phyloP scores from a whole-genome alignment of 768 basidiomycete genomes.

The Trametes gibbosa region DNA sequence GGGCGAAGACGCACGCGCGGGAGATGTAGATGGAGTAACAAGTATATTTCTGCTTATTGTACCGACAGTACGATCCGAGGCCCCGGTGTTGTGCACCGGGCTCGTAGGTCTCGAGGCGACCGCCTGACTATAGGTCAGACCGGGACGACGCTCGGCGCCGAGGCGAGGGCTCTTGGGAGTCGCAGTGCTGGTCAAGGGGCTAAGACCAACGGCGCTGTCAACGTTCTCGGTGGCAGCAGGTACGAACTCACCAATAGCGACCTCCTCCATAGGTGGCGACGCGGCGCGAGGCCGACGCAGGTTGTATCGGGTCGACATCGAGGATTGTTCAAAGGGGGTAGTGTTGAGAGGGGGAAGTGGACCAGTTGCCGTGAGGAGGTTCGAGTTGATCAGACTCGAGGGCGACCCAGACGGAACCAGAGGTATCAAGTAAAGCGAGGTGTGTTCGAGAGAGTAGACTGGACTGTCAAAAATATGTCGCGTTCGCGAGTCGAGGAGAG shows the following conservation, averaged over 20 bases:
- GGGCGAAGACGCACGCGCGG: neutral
- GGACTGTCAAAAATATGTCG: neutral
- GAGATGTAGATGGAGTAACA: neutral
- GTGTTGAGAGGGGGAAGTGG: neutral
- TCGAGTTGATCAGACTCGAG: neutral
- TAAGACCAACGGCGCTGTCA: neutral
- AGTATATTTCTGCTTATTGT: neutral
- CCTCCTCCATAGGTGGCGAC: neutral
- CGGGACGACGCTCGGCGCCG: neutral
- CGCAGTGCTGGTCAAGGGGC: neutral
- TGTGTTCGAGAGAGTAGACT: neutral
- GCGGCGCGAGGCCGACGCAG: neutral
- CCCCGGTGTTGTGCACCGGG: neutral
- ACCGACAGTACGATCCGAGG: neutral
- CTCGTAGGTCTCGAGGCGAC: conserved; percentile 1
- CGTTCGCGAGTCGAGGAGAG: neutral
- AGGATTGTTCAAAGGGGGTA: neutral
- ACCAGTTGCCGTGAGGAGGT: neutral
- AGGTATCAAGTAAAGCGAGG: neutral
- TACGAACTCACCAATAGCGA: neutral
- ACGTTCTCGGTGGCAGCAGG: neutral
- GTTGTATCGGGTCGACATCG: neutral
- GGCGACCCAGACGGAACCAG: neutral
- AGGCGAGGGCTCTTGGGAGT: neutral
- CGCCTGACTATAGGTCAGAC: conserved; percentile 4